These are phyloP conservation scores for Diaporthe citriasiana DNA, from an alignment of 2,329 filamentous ascomycete species.

Conservation along the genomic window DNA sequence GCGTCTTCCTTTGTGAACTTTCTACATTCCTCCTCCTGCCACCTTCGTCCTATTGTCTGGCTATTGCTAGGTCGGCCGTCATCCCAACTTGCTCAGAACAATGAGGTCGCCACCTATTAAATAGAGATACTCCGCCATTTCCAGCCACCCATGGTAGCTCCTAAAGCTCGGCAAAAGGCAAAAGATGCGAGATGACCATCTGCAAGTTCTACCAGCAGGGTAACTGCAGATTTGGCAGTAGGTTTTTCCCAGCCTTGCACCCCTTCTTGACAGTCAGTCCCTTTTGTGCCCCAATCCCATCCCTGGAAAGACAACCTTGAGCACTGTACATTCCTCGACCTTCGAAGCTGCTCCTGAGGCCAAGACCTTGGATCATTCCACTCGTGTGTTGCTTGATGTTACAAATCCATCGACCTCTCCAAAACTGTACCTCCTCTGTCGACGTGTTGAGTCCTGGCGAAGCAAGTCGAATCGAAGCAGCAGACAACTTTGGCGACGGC, in stretches of 20 bases:
- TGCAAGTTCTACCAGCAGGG: conserved; percentile 67
- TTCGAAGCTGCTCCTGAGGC: neutral
- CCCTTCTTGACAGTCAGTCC: neutral
- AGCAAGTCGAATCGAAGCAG: neutral
- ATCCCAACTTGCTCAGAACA: conserved; percentile 26
- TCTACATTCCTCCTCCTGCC: conserved; percentile 6
- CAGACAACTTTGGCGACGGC: neutral
- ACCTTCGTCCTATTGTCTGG: conserved; percentile 6
- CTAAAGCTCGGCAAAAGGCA: conserved; percentile 21
- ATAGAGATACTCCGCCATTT: conserved; percentile 21
- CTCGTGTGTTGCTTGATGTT: neutral
- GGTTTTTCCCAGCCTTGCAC: conserved; percentile 45
- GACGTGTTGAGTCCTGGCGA: neutral
- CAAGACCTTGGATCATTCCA: neutral
- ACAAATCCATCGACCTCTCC: neutral
- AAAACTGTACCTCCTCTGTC: neutral
- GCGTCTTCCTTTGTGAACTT: conserved; percentile 35
- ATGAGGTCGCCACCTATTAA: conserved; percentile 1
- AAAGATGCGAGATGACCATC: conserved; percentile 47
- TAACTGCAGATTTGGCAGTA: conserved; percentile 67
- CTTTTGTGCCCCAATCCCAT: neutral
- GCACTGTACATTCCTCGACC: neutral
- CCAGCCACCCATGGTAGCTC: conserved; percentile 20
- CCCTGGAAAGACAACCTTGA: neutral
- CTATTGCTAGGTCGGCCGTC: neutral